Percentiles rank a stretch among this genome's conserved stretches.
Conservation (phyloP, 2,329 filamentous ascomycete species). For the Tolypocladium pustulatum region DNA sequence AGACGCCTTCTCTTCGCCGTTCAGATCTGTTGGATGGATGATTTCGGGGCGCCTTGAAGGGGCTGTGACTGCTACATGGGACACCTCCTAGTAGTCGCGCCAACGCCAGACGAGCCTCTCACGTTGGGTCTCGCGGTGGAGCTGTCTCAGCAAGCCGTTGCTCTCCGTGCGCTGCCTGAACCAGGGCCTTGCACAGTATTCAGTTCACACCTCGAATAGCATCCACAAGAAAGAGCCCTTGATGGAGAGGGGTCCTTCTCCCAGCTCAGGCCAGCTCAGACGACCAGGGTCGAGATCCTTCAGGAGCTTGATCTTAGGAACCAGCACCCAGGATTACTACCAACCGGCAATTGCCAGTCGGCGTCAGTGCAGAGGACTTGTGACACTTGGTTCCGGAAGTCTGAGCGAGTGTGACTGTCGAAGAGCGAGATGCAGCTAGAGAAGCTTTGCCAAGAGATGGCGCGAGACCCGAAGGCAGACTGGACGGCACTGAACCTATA, state of each 20-base stretch:
- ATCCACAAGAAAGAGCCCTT: no score
- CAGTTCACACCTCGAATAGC: no score
- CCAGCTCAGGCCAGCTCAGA: no score
- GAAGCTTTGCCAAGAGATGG: neutral
- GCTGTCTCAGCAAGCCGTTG: neutral
- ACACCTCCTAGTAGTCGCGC: neutral
- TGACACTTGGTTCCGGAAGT: neutral
- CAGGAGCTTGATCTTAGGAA: no score
- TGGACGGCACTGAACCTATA: neutral
- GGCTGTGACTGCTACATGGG: neutral
- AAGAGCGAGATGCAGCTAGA: neutral
- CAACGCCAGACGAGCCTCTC: neutral
- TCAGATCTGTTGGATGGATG: neutral
- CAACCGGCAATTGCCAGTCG: neutral
- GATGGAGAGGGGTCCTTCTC: no score
- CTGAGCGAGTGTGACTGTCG: neutral
- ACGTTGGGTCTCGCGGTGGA: no score
- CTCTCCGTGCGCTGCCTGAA: neutral
- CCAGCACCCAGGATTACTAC: no score
- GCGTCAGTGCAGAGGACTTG: neutral
- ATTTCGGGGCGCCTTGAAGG: neutral
- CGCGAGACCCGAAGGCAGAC: neutral
- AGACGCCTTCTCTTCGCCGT: constrained; percentile 2
- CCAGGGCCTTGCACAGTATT: neutral
- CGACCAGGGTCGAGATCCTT: no score